Conservation (phyloP, 495 filamentous ascomycete species). For the Filosporella fistucella region DNA sequence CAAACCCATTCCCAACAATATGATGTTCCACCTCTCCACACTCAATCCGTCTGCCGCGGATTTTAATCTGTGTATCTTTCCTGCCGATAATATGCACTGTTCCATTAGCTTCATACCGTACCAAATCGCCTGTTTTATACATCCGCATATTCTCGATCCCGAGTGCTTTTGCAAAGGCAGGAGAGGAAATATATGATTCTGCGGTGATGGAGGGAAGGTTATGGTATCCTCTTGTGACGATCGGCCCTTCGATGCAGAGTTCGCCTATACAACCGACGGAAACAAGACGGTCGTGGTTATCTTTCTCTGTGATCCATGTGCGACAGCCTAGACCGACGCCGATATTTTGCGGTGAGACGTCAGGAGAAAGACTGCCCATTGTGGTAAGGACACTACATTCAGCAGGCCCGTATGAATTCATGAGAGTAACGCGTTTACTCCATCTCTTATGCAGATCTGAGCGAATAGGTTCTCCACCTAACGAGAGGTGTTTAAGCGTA, state of each 20-base stretch:
- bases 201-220: constrained; percentile 6
- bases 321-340: constrained; percentile 35
- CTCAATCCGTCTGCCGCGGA: constrained; percentile 27
- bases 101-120: constrained; percentile 58
- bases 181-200: constrained; percentile 25
- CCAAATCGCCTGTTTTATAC: constrained; percentile 72
- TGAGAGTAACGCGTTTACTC: constrained; percentile 29
- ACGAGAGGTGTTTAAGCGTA: constrained; percentile 34
- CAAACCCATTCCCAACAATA: no score
- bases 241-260: constrained; percentile 54
- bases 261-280: constrained; percentile 57
- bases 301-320: constrained; percentile 54
- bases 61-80: constrained; percentile 30
- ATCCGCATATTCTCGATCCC: no score
- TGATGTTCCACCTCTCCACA: constrained; percentile 39
- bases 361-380: constrained; percentile 32
- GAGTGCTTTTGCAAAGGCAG: no score
- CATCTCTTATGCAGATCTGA: constrained; percentile 50
- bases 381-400: constrained; percentile 23
- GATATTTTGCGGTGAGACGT: constrained; percentile 5
- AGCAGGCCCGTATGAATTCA: constrained; percentile 54
- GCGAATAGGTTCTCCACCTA: constrained; percentile 52
- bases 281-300: constrained; percentile 44
- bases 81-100: constrained; percentile 54
- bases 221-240: constrained; percentile 47